Evolutionary conservation across 2,329 filamentous ascomycete species (phyloP), one percentile per base, ranked within the genome.

Genomic region (Fusarium illudens): DNA sequence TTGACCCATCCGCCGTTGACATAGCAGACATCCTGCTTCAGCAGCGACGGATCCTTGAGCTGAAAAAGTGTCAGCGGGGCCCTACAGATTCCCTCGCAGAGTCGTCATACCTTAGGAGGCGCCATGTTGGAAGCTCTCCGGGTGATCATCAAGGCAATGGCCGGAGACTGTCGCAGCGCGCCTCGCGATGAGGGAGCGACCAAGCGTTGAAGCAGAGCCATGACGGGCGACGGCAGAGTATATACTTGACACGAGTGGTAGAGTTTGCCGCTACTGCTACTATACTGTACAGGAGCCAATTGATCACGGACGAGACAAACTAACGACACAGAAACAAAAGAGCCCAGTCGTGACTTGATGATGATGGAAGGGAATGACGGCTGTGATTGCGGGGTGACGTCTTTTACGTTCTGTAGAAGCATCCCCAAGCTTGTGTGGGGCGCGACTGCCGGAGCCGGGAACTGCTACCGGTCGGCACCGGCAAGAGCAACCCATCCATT

Each of bases 1-100:
- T 87, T 86, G 65, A 96, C 87, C 92, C 94, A 99, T 86, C 97
- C 87, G 75, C 96, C 96, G 78, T 99, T 95, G 75, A 98, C 90
- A 77, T 95, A 97, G 75, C 89, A 88, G 62, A 88, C 87, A 77
- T 94, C 87, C 72, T 90, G 88, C 83, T 96, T 97, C 75, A 98
- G 87, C 63, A 99, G 87, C 22, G 91, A 92, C 33, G 88, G 87
- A 72, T 95, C 92, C 75, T 89, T 92, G 75, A 95, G 87, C 90
- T 94, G 52, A 6, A 19, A 2, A 12, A 46, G 3, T 2, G 4
- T 68, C 20, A 67, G 62, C 57, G 42, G 17, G 30, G 3, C 22
- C 4, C 4, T 2, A 19, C 11, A 17, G 48, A 15, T 29, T 20
- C 25, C 30, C 9, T 1, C 32, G 33, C n/a, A n/a, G n/a, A 22